These are phyloP conservation scores for Aspergillus mulundensis DNA, from an alignment of 495 filamentous ascomycete genomes.

Conservation along the genomic window DNA sequence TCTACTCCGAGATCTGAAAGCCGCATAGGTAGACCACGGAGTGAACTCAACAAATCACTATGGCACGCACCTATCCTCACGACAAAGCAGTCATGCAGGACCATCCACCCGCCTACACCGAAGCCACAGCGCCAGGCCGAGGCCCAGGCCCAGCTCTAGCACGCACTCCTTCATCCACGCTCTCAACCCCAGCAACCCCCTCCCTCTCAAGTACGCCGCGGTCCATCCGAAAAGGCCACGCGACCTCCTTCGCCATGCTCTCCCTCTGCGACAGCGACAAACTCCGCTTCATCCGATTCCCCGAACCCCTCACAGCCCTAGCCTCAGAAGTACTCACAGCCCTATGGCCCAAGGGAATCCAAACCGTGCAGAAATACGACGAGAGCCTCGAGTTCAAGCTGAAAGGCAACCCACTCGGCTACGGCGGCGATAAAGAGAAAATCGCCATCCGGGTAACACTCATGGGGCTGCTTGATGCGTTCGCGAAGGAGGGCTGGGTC, in stretches of 20 bases:
- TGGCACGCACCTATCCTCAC: no score
- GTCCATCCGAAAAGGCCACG: neutral
- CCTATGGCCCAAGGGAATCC: conserved; percentile 15
- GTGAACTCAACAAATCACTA: no score
- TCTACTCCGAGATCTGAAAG: no score
- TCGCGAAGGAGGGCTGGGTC: conserved; percentile 16
- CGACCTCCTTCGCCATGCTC: conserved; percentile 6
- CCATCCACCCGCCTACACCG: no score
- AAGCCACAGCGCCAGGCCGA: no score
- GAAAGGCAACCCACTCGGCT: conserved; percentile 12
- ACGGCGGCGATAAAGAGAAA: conserved; percentile 13
- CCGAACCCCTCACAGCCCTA: neutral
- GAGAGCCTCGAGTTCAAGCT: conserved; percentile 14
- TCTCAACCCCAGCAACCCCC: no score
- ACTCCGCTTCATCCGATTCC: conserved; percentile 16
- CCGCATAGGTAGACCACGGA: no score
- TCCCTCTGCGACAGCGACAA: conserved; percentile 6
- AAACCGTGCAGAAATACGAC: conserved; percentile 1
- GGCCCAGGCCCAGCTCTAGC: no score
- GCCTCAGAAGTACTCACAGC: conserved; percentile 4
- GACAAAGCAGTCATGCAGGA: no score
- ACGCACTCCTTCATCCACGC: no score
- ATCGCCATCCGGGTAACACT: conserved; percentile 9
- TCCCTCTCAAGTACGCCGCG: no score
- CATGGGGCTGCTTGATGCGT: conserved; percentile 8